A percentile compares a stretch with the other conserved stretches of the same genome.
These are phyloP conservation scores for Eucalyptus albens DNA, from an alignment of 345 rosid species.

Conservation along the genomic window DNA sequence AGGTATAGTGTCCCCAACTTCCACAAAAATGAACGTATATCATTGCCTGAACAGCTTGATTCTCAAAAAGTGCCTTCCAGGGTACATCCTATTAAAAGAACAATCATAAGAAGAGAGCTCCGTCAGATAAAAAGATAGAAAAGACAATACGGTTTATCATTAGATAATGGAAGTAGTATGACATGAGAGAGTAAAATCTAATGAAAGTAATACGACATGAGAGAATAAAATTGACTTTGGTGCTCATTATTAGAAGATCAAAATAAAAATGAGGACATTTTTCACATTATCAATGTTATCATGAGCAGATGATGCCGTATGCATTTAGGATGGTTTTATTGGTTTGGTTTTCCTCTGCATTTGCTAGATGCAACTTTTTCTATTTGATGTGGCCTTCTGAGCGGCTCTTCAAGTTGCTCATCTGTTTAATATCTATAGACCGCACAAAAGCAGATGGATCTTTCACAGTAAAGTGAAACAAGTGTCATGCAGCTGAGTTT, in stretches of 20 bases:
- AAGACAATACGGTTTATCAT: background rate
- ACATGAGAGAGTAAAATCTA: background rate
- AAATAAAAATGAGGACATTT: background rate
- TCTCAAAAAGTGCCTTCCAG: slow-evolving; percentile 74
- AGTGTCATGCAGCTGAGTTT: background rate
- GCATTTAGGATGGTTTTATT: background rate
- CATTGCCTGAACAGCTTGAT: slow-evolving; percentile 87
- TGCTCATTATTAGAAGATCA: background rate
- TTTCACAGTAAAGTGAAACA: background rate
- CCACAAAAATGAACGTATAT: slow-evolving; percentile 94
- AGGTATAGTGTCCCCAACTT: slow-evolving; percentile 93
- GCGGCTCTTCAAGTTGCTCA: background rate
- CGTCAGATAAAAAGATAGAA: background rate
- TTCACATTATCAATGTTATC: background rate
- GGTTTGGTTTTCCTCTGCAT: background rate
- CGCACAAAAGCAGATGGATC: background rate
- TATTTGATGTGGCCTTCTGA: background rate
- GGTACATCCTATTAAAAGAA: slow-evolving; percentile 51
- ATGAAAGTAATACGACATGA: background rate
- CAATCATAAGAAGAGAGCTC: background rate
- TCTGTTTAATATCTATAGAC: background rate
- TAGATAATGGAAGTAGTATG: background rate
- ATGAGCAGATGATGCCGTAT: background rate
- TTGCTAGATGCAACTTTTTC: background rate
- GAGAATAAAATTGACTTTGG: background rate